Conservation (phyloP, 1,284 basidiomycete species). For the Ceratobasidium sp. region DNA sequence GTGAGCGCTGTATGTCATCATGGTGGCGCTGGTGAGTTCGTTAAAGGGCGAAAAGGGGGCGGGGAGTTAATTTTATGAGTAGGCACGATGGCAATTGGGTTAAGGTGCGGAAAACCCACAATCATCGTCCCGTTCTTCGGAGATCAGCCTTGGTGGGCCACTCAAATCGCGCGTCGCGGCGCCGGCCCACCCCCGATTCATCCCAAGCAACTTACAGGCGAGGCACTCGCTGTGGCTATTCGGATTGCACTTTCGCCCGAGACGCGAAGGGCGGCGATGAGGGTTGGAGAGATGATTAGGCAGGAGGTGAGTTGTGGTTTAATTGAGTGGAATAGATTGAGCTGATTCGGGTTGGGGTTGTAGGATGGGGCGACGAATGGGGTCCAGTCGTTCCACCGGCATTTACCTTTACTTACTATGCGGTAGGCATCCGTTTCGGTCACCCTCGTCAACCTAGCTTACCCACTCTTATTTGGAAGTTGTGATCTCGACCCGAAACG, state of each 20-base stretch:
- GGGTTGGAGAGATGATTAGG: constrained; percentile 65
- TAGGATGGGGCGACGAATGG: constrained; percentile 64
- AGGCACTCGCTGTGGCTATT: constrained; percentile 66
- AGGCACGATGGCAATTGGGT: constrained; percentile 71
- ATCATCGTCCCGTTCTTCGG: constrained; percentile 60
- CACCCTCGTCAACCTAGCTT: background rate
- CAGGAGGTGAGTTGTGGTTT: constrained; percentile 57
- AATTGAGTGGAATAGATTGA: background rate
- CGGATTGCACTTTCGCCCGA: constrained; percentile 60
- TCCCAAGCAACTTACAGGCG: constrained; percentile 62
- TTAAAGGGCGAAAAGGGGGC: background rate
- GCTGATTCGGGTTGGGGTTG: background rate
- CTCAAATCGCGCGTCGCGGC: constrained; percentile 52
- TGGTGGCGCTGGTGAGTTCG: constrained; percentile 63
- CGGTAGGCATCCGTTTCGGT: constrained; percentile 51
- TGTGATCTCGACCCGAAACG: constrained; percentile 65
- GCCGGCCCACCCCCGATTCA: constrained; percentile 70
- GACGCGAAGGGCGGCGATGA: constrained; percentile 61
- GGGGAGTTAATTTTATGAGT: background rate
- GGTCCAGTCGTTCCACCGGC: constrained; percentile 67
- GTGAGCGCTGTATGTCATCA: constrained; percentile 75
- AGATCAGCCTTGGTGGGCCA: constrained; percentile 50
- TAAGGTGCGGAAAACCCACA: constrained; percentile 70
- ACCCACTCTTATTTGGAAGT: constrained; percentile 50
- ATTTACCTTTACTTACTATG: constrained; percentile 71